Evolutionary conservation across 306 rosid genomes (phyloP).

Genomic region (Begonia masoniana): DNA sequence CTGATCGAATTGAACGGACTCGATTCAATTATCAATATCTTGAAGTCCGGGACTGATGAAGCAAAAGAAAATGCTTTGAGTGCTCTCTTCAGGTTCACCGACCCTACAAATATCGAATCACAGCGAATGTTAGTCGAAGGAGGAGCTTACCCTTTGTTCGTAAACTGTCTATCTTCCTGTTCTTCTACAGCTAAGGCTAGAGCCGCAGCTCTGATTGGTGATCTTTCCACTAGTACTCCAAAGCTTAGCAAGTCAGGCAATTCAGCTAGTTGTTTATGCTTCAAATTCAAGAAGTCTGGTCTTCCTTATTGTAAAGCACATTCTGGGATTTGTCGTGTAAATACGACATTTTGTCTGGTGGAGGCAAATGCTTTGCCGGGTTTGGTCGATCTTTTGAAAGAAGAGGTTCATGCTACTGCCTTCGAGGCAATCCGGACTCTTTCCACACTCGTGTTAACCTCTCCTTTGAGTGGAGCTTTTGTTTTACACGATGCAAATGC

Average conservation of each 20-base stretch:
- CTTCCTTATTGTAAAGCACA: conserved; percentile 42
- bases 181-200: conserved; percentile 70
- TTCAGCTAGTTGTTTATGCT: conserved; percentile 42
- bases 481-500: conserved; percentile 45
- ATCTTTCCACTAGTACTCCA: conserved; percentile 61
- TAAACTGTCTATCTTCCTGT: conserved; percentile 33
- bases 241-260: conserved; percentile 28
- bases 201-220: conserved; percentile 77
- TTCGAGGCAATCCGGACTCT: conserved; percentile 65
- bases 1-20: conserved; percentile 54
- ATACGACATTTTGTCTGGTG: conserved; percentile 48
- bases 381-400: conserved; percentile 38
- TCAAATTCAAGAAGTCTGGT: conserved; percentile 14
- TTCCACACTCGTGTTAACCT: conserved; percentile 55
- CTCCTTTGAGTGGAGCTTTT: conserved; percentile 53
- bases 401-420: conserved; percentile 61
- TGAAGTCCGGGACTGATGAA: conserved; percentile 46
- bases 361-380: conserved; percentile 64
- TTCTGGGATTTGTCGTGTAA: conserved; percentile 42
- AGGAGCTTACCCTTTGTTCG: conserved; percentile 64
- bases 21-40: conserved; percentile 51
- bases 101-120: conserved; percentile 49
- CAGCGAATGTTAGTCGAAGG: conserved; percentile 49
- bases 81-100: conserved; percentile 84
- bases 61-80: conserved; percentile 80